Evolutionary conservation across 345 rosid species (phyloP), one percentile per base, ranked within the genome.

Genomic region (Punica granatum): DNA sequence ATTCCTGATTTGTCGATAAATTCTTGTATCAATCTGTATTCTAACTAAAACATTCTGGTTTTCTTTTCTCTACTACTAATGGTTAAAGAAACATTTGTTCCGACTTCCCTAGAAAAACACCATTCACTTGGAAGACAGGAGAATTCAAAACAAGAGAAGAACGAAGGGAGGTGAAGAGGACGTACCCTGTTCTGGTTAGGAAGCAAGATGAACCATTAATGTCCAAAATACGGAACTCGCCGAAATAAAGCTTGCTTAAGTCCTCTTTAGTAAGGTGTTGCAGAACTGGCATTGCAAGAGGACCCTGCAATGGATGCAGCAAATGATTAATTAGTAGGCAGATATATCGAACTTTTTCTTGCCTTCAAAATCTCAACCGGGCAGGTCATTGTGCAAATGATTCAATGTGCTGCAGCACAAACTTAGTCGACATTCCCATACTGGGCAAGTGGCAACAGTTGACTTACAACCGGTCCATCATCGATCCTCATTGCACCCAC

Each of bases 131-230:
- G 26, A 26, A 4, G 46, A 39, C n/a, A n/a, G n/a, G n/a, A n/a
- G n/a, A 30, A 32, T 19, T 30, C 36, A 3, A 3, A 13, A 64
- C 18, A 48, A 63, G 18, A 49, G 31, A 71, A 39, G 31, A 39
- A 34, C 59, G 37, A 36, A 46, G 31, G 26, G 46, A 56, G 8
- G 60, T 65, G 44, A 69, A 3, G 64, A 75, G 75, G 64, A 65
- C 71, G 25, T 92, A 90, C 98, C 99, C 98, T 3, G 99, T 95
- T 70, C 98, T 84, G 8, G 99, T 95, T 65, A 95, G 90, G 71
- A 82, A 95, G 85, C 99, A 95, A 25, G 70, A 54, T 23, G 82
- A 78, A 13, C 99, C 98, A 59, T 90, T 87, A 71, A 95, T 90
- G 78, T 90, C 91, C 70, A 90, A 69, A 18, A 90, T 87, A 36